Evolutionary conservation across 2,329 filamentous ascomycete species (phyloP), one percentile per base, ranked within the genome.

Genomic region (Magnaporthales sp.): DNA sequence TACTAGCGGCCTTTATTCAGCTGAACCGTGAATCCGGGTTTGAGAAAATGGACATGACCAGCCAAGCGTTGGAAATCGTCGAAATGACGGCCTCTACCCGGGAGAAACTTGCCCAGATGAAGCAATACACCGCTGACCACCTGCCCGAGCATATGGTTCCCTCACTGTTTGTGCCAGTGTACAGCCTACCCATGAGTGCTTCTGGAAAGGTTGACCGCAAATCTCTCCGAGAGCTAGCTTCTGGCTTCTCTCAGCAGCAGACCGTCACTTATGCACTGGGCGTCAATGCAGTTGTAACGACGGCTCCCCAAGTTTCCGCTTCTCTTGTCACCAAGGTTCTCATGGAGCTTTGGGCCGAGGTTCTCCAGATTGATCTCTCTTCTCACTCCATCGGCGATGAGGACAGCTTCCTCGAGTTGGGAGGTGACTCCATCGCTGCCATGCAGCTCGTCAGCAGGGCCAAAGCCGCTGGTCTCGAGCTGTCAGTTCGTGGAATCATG

Each of bases 91-190:
- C 32, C 10, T 26, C 61, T 19, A 26, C 38, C 29, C 30, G 62
- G 0, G 62, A 63, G 8, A 63, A 32, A 32, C 65, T 60, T 4
- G 60, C 26, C 4, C 61, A 63, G 24, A 68, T 72, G 3, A 65
- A 66, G 15, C 58, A 68, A 8, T 62, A 68, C 10, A 62, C 73
- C 8, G 32, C 63, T 11, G 15, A 30, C 22, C 30, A 24, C 30
- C 62, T 74, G 5, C 71, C 72, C 19, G 54, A 65, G 3, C 73
- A 72, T 64, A 73, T 74, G 72, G 67, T 73, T 1, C 73, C 73
- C 0, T 67, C 51, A 4, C 69, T 71, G 27, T 74, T 72, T 71
- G 30, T 74, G 1, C 69, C 69, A 0, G 61, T 71, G 2, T 46
- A 69, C 0, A 67, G 68, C 0, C 66, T 74, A 2, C 73, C 73